Conservation (phyloP, 2,329 filamentous ascomycete species). For the Dryadomyces quercus-mongolicae region DNA sequence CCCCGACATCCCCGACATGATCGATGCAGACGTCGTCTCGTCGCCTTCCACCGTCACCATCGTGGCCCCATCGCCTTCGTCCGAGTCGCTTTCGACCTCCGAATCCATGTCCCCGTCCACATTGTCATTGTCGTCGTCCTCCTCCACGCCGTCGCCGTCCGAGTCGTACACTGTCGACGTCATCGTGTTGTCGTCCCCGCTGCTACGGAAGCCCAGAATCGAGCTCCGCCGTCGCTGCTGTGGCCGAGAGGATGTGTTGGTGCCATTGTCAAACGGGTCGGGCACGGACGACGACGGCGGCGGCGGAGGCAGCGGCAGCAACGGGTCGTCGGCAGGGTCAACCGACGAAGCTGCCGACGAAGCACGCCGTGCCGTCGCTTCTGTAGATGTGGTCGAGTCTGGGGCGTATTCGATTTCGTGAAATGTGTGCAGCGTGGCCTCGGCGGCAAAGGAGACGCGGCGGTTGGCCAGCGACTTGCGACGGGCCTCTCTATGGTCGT, state of each 20-base stretch:
- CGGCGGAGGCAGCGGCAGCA: slow-evolving; percentile 18
- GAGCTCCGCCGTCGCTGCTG: slow-evolving; percentile 47
- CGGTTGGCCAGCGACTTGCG: slow-evolving; percentile 88
- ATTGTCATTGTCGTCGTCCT: slow-evolving; percentile 39
- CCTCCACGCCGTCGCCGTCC: slow-evolving; percentile 44
- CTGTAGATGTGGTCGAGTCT: slow-evolving; percentile 72
- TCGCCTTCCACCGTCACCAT: slow-evolving; percentile 76
- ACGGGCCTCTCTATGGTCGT: slow-evolving; percentile 71
- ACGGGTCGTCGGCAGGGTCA: slow-evolving; percentile 12
- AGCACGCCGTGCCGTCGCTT: slow-evolving; percentile 61
- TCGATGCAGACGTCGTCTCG: slow-evolving; percentile 58
- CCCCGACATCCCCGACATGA: slow-evolving; percentile 43
- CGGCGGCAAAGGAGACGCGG: slow-evolving; percentile 91
- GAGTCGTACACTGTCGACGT: slow-evolving; percentile 73
- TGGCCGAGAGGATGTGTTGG: slow-evolving; percentile 46
- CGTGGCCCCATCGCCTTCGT: slow-evolving; percentile 60
- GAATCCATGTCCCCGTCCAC: slow-evolving; percentile 31
- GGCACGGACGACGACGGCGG: not conserved
- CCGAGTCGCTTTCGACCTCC: slow-evolving; percentile 38
- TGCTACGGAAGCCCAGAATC: slow-evolving; percentile 21
- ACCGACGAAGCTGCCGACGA: slow-evolving; percentile 40
- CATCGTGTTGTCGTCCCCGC: slow-evolving; percentile 38
- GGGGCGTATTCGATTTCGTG: slow-evolving; percentile 84
- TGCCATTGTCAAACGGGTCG: slow-evolving; percentile 22
- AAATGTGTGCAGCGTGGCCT: slow-evolving; percentile 94